These are phyloP conservation scores for Vitis hybrid DNA, from an alignment of 177 flowering plant genomes.

Conservation along the genomic window DNA sequence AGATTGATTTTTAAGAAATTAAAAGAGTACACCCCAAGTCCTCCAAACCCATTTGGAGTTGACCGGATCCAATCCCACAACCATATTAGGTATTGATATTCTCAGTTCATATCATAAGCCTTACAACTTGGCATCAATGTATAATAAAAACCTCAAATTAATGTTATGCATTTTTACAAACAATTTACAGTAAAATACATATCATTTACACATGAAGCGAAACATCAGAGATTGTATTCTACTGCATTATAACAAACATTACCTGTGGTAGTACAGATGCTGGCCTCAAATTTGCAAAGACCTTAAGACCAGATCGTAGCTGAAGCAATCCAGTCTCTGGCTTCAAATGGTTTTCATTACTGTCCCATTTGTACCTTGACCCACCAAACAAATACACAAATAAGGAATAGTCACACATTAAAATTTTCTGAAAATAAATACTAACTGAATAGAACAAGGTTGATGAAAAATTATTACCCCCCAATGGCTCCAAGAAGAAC, in stretches of 20 bases:
- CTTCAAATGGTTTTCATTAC: slow-evolving; percentile 78
- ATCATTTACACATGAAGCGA: no score
- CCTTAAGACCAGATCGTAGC: slow-evolving; percentile 84
- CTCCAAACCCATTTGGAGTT: no score
- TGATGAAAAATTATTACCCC: slow-evolving; percentile 46
- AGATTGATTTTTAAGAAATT: no score
- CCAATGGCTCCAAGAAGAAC: slow-evolving; percentile 99
- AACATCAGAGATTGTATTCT: no score
- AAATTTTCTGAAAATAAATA: not conserved
- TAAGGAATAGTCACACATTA: not conserved
- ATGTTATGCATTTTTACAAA: no score
- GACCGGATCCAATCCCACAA: no score
- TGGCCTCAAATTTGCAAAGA: slow-evolving; percentile 96
- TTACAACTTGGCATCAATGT: no score
- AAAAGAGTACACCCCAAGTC: no score
- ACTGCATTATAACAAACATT: slow-evolving; percentile 1
- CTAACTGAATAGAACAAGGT: not conserved
- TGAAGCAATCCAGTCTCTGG: slow-evolving; percentile 98
- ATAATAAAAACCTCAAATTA: no score
- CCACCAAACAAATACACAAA: slow-evolving; percentile 3
- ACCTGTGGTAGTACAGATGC: slow-evolving; percentile 95
- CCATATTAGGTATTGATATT: no score
- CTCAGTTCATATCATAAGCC: no score
- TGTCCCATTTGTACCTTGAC: slow-evolving; percentile 94
- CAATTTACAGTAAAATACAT: no score